phyloP scores from a whole-genome alignment of 73 alveolate species.

The Paramecium octaurelia region DNA sequence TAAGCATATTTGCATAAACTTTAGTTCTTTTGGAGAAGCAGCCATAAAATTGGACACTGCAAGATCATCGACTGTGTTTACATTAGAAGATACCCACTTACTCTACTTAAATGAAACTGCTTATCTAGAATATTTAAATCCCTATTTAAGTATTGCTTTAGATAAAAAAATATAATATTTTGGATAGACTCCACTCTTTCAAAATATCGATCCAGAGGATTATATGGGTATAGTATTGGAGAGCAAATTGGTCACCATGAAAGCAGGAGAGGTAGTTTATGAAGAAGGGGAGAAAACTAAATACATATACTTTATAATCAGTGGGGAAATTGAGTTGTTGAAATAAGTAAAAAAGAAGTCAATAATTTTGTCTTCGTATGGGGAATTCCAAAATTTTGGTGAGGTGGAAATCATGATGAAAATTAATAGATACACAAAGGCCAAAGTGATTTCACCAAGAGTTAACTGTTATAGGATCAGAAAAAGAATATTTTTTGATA shows the following conservation, averaged over 20 bases:
- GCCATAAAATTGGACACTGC: not conserved
- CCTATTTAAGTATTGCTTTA: not conserved
- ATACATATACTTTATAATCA: not conserved
- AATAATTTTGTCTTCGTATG: not conserved
- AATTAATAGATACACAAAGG: conserved; percentile 1
- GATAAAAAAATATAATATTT: not conserved
- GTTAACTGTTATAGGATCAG: not conserved
- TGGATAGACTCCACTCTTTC: not conserved
- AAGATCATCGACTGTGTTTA: conserved; percentile 9
- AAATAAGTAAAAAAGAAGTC: not conserved
- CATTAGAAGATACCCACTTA: not conserved
- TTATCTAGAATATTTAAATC: not conserved
- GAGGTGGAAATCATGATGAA: conserved; percentile 24
- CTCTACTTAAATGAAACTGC: not conserved
- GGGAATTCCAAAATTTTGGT: not conserved
- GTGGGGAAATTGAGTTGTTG: conserved; percentile 8
- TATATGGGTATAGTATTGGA: conserved; percentile 24
- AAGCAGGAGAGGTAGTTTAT: not conserved
- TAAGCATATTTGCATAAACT: not conserved
- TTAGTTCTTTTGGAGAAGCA: conserved; percentile 31
- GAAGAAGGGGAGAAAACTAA: conserved; percentile 20
- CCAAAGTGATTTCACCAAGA: conserved; percentile 27
- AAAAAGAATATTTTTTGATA: conserved; percentile 18
- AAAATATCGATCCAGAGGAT: not conserved
- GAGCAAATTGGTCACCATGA: not conserved